These are phyloP conservation scores for Leptographium lundbergii DNA, from an alignment of 2,329 filamentous ascomycete species.

Conservation along the genomic window DNA sequence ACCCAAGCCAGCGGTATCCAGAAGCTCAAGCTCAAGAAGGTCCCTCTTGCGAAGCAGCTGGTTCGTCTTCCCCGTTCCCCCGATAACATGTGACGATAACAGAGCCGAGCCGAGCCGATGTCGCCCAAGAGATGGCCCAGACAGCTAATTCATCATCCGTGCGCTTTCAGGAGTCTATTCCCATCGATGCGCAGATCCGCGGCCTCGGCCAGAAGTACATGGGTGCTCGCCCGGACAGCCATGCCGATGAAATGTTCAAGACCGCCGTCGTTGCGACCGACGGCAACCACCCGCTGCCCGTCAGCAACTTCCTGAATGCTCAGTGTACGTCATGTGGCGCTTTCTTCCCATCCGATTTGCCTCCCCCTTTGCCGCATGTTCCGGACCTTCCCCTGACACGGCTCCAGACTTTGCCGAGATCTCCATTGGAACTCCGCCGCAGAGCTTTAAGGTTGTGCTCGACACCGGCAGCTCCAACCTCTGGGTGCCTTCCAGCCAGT, in stretches of 20 bases:
- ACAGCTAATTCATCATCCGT: background rate
- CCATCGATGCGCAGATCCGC: constrained; percentile 69
- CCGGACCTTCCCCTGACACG: background rate
- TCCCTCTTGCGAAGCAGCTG: constrained; percentile 83
- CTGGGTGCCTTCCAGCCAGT: constrained; percentile 88
- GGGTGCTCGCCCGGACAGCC: constrained; percentile 58
- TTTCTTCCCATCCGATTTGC: background rate
- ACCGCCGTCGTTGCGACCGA: constrained; percentile 54
- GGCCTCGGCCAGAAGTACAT: constrained; percentile 94
- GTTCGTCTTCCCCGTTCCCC: constrained; percentile 37
- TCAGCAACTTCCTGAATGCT: constrained; percentile 97
- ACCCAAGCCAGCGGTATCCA: constrained; percentile 69
- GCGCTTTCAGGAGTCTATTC: constrained; percentile 50
- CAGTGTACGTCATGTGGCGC: constrained; percentile 58
- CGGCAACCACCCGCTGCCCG: constrained; percentile 66
- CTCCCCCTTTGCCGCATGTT: background rate
- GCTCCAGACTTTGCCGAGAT: constrained; percentile 88
- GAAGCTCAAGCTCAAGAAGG: constrained; percentile 97
- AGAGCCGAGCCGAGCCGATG: background rate
- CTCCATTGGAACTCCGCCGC: constrained; percentile 77
- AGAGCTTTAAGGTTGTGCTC: constrained; percentile 95
- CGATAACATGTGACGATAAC: background rate
- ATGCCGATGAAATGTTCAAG: constrained; percentile 69
- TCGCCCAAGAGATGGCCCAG: background rate
- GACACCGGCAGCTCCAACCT: constrained; percentile 98